Evolutionary conservation across 768 basidiomycete genomes (phyloP), one percentile per base, ranked within the genome.

Genomic region (Hericium erinaceus): DNA sequence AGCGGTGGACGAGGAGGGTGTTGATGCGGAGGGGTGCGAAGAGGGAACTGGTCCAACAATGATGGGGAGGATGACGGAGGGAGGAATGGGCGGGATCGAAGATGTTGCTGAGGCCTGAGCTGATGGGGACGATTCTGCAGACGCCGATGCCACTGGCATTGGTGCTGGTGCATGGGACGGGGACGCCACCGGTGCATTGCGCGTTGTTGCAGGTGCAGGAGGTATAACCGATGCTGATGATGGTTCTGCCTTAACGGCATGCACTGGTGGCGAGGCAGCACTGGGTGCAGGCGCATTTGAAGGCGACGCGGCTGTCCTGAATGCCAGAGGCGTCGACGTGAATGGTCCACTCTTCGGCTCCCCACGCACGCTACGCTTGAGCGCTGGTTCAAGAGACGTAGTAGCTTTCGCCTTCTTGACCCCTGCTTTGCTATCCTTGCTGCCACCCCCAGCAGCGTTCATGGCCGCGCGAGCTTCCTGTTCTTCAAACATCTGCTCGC

Each of bases 31-130:
- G 13, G 85, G 77, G 61, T 84, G 83, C 18, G 82, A 79, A 4
- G 79, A 74, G 26, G 81, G 92, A 65, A 87, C 80, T 41, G 87
- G 83, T 7, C 84, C 85, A 46, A 94, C 75, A 39, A 89, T 69
- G 59, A 93, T 91, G 9, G 92, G 90, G 51, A 92, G 79, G 51
- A 82, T 80, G 37, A 90, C 85, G 56, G 68, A 66, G 15, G 72
- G 65, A 24, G 77, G 71, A 16, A 73, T 66, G 2, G 68, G 61
- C 22, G 67, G 57, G 26, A 65, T 57, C 18, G 60, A 12, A 16
- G 56, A 63, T 13, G 58, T 44, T n/a, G 56, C n/a, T 13, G 41
- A 52, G 3, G 46, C 44, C 5, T n/a, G 22, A 16, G 53, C 26
- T 2, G 48, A 16, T 24, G 37, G 39, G 20, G 54, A 40, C 39